phyloP scores from a whole-genome alignment of 371 early-diverging fungal genomes.

The Mortierella sp. region DNA sequence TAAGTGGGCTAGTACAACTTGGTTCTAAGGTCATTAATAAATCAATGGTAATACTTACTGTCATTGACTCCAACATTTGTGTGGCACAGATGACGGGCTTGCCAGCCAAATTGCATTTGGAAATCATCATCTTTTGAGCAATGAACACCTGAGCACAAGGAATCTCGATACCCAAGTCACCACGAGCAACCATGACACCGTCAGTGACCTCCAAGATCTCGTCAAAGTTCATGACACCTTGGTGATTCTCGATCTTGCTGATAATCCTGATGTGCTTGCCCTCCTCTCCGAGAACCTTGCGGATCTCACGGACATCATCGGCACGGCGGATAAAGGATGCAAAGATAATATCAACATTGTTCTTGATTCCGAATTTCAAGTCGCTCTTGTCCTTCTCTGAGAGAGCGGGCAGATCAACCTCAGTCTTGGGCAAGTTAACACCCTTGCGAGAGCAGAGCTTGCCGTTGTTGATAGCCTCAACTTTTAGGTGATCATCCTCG shows the following conservation, averaged over 20 bases:
- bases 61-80: slow-evolving; percentile 99
- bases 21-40: too few relatives aligned
- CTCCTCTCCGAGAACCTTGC: slow-evolving; percentile 80
- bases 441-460: slow-evolving; percentile 86
- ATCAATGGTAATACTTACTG: slow-evolving; percentile 58
- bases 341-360: slow-evolving; percentile 96
- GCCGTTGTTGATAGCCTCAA: slow-evolving; percentile 83
- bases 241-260: slow-evolving; percentile 96
- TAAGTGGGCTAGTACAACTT: too few relatives aligned
- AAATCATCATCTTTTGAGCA: slow-evolving; percentile 98
- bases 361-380: slow-evolving; percentile 92
- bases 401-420: slow-evolving; percentile 92
- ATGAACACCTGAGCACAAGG: slow-evolving; percentile 92
- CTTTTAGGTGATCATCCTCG: slow-evolving; percentile 72
- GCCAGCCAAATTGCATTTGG: slow-evolving; percentile 92
- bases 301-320: slow-evolving; percentile 89
- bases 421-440: slow-evolving; percentile 90
- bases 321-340: slow-evolving; percentile 97
- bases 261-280: slow-evolving; percentile 93
- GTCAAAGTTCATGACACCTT: slow-evolving; percentile 97
- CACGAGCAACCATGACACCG: slow-evolving; percentile 99
- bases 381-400: slow-evolving; percentile 95
- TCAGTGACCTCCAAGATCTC: slow-evolving; percentile 96
- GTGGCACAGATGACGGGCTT: slow-evolving; percentile 99
- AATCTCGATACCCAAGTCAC: slow-evolving; percentile 98